Conservation (phyloP, 257 asterid genomes). For the Capsicum baccatum region DNA sequence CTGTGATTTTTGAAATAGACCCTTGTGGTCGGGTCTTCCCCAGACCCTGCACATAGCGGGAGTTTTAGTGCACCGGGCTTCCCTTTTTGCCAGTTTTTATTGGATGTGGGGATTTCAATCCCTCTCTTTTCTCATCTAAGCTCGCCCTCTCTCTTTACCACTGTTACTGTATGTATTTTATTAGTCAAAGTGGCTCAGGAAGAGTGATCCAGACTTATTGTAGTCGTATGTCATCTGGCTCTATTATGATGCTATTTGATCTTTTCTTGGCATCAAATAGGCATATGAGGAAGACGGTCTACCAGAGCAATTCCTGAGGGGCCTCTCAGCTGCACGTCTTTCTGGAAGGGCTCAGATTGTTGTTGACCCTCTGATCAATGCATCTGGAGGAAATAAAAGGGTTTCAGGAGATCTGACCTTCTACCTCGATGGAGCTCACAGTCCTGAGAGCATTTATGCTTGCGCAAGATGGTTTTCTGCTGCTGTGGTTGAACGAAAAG, state of each 20-base stretch:
- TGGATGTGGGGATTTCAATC: background rate
- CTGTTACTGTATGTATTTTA: background rate
- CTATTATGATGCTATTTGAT: background rate
- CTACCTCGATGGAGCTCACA: constrained; percentile 94
- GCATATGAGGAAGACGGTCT: constrained; percentile 47
- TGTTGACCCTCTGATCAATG: constrained; percentile 47
- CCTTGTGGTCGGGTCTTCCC: too few species aligned
- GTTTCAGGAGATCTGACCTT: constrained; percentile 67
- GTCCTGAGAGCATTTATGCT: constrained; percentile 97
- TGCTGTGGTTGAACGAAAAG: constrained; percentile 52
- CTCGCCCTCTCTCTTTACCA: background rate
- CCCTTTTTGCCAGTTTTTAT: background rate
- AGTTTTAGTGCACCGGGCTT: too few species aligned
- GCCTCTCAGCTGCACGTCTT: constrained; percentile 81
- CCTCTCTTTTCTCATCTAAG: constrained; percentile 8
- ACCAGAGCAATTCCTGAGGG: constrained; percentile 75
- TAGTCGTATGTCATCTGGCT: background rate
- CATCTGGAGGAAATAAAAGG: constrained; percentile 37
- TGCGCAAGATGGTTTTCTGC: constrained; percentile 87
- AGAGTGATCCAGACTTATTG: background rate
- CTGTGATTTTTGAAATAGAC: background rate
- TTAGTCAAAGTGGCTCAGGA: background rate
- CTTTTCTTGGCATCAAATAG: constrained; percentile 41
- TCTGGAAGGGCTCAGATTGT: constrained; percentile 85
- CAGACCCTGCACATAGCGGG: too few species aligned